Evolutionary conservation across 345 rosid species (phyloP), one percentile per base, ranked within the genome.

Genomic region (Raphanus sativus): DNA sequence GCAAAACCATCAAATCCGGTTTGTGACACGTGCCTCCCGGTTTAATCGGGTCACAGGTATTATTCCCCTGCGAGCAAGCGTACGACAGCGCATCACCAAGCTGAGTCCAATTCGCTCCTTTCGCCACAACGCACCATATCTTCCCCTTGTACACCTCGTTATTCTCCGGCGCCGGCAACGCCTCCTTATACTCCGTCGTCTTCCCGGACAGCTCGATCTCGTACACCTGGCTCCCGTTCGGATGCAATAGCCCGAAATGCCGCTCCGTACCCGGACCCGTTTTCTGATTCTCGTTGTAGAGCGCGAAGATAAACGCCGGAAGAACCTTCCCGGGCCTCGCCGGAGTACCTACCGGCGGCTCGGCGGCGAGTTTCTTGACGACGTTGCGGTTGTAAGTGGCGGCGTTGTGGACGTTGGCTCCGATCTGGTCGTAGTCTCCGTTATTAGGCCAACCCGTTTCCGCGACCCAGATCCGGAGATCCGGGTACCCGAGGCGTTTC

Each of bases 381-480:
- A 81, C 75, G 56, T 95, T 95, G 45, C 99, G 88, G 67, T 89
- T 92, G 80, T 87, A 95, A 13, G 91, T 90, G 32, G 99, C 99
- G 15, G 99, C 91, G 74, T 95, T 95, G 87, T 82, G 80, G 25
- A 92, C 62, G 65, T 90, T 95, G 6, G 91, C 89, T 78, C 99
- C 99, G 45, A 92, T 89, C 69, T 95, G 99, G 62, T 95, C 99
- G 59, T 80, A 66, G 48, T 95, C 97, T 7, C 99, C 99, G 21
- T 34, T 85, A 9, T 83, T 95, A 26, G 99, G 99, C 99, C 99
- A 92, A 36, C 98, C 99, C 64, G 99, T 95, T 82, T 95, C 99
- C 0, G 96, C 97, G n/a, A 95, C 86, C 76, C 86, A 92, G 73
- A 95, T 76, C 78, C 97, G 90, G 64, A 92, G 65, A 67, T 87